A percentile compares a stretch with the other conserved stretches of the same genome.
Evolutionary conservation across 192 early-diverging fungal species (phyloP).

Genomic region (Coemansia sp.): DNA sequence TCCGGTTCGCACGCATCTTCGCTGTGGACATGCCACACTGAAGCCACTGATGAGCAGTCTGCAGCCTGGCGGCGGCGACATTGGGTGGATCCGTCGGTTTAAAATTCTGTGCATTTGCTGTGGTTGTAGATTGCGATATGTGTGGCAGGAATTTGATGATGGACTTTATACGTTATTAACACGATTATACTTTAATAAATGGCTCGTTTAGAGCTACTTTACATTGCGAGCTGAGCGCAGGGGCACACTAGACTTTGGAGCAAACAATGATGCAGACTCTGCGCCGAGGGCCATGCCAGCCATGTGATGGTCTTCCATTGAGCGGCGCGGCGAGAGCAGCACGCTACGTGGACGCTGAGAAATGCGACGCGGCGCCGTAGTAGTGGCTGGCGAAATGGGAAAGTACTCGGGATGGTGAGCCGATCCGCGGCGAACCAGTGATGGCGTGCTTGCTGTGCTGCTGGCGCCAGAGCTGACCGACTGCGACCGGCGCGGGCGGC

Average conservation of each 20-base stretch:
- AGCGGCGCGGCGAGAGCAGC: conserved; percentile 50
- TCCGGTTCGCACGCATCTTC: conserved; percentile 28
- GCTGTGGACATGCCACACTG: conserved; percentile 47
- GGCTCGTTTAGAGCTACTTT: not conserved
- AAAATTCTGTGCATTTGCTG: conserved; percentile 43
- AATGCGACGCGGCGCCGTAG: conserved; percentile 26
- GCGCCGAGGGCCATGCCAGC: conserved; percentile 4
- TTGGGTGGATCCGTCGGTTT: conserved; percentile 40
- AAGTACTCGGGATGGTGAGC: conserved; percentile 47
- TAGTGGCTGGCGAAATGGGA: not conserved
- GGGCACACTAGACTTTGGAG: conserved; percentile 25
- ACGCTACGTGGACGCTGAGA: conserved; percentile 49
- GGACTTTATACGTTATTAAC: not conserved
- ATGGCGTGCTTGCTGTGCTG: conserved; percentile 40
- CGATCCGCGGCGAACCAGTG: conserved; percentile 32
- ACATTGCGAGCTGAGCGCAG: conserved; percentile 21
- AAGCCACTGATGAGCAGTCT: not conserved
- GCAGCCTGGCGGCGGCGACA: not conserved
- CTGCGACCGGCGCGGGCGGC: conserved; percentile 50
- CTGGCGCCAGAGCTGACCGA: conserved; percentile 50
- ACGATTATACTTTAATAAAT: not conserved
- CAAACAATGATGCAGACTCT: conserved; percentile 28
- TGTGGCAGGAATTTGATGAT: not conserved
- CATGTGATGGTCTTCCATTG: conserved; percentile 48
- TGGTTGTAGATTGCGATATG: conserved; percentile 41